Percentiles rank a stretch among this genome's conserved stretches.
These are phyloP conservation scores for Cladosporium cucumerinum DNA, from an alignment of 2,329 filamentous ascomycete species.

Conservation along the genomic window DNA sequence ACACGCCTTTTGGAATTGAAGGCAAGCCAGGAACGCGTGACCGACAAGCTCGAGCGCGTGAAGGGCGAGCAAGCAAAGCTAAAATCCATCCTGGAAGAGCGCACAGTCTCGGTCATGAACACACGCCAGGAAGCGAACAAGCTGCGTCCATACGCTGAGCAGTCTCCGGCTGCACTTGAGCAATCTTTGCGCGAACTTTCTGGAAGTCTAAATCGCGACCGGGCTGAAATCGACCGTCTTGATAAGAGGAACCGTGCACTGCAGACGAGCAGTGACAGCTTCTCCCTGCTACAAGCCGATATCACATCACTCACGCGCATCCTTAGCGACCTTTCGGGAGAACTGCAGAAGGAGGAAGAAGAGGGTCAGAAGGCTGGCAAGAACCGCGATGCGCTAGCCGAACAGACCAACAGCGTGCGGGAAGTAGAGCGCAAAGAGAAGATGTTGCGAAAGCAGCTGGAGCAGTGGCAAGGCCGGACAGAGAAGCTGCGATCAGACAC, in stretches of 20 bases:
- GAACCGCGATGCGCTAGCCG: constrained; percentile 82
- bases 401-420: constrained; percentile 82
- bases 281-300: constrained; percentile 77
- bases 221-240: constrained; percentile 78
- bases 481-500: constrained; percentile 78
- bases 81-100: constrained; percentile 68
- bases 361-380: constrained; percentile 74
- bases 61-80: constrained; percentile 76
- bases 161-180: constrained; percentile 81
- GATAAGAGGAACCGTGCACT: constrained; percentile 85
- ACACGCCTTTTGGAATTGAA: constrained; percentile 75
- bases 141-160: constrained; percentile 84
- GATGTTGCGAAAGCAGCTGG: constrained; percentile 76
- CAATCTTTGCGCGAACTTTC: constrained; percentile 76
- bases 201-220: constrained; percentile 73
- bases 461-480: constrained; percentile 82
- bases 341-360: constrained; percentile 87
- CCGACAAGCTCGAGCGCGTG: constrained; percentile 75
- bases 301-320: constrained; percentile 85
- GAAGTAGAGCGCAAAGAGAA: constrained; percentile 88
- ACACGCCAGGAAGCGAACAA: constrained; percentile 84
- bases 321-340: constrained; percentile 79
- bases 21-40: constrained; percentile 77
- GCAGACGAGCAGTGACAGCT: constrained; percentile 88
- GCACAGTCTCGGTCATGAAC: constrained; percentile 65